Base-by-base conservation (phyloP, 2,329 filamentous ascomycete genomes). In the Alternaria gaisen region DNA sequence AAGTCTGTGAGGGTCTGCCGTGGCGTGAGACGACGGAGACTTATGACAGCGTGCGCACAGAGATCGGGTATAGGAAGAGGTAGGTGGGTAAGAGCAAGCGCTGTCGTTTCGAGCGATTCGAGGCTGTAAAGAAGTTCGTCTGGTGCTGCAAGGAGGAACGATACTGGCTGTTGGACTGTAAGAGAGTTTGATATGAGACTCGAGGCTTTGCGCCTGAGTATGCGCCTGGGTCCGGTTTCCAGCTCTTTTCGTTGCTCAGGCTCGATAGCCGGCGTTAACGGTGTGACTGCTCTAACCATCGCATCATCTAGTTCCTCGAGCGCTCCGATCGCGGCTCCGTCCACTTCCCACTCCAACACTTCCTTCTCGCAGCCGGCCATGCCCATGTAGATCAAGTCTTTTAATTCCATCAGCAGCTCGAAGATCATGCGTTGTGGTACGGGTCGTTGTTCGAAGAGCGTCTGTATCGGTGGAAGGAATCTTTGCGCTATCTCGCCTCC, bases 381-480 rank as follows among this genome's bases (percentile, higher is more conserved):
- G 9, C 68, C 73, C 46, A 66, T 46, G 36, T 71, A 75, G 1
- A 75, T 60, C 4, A 77, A 53, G 20, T 77, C 75, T 47, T 77
- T 77, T 11, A 76, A 52, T 40, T 77, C 75, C 70, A 77, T 72
- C 11, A 77, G 60, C 4, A 77, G 50, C 44, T 77, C 75, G 41
- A 77, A 76, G 28, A 75, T 75, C 72, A 77, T 77, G 16, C 74
- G 66, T 22, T 75, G 72, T 5, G 75, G 75, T 20, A 72, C 59
- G 0, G 73, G 75, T 6, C 60, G 63, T 41, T 75, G 73, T 36
- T 73, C 61, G 58, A 77, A 76, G 20, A 77, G 75, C 11, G 66
- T 65, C 41, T 72, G 65, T 51, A 77, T 77, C 3, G 72, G 60
- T 2, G 74, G 70, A 5, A 77, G 67, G 38, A 77, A 77, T 26